Evolutionary conservation across 331 rosid genomes (phyloP).

Genomic region (Pyracantha coccinea): DNA sequence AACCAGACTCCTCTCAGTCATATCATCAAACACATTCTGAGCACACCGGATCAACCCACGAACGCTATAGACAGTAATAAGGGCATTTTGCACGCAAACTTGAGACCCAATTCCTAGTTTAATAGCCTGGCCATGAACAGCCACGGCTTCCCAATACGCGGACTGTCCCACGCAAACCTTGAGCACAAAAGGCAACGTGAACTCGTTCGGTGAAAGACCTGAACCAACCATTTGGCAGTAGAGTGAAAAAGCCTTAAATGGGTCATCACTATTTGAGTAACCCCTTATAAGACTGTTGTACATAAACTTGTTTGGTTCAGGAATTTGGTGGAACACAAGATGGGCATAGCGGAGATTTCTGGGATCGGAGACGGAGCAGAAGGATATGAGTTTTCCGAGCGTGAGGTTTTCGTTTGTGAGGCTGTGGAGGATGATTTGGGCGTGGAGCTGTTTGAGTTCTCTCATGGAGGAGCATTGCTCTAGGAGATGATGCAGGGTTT

Average conservation of each 20-base stretch:
- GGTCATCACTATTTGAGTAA: constrained; percentile 39
- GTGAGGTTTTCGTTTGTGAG: constrained; percentile 34
- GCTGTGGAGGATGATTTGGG: constrained; percentile 52
- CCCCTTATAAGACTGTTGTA: constrained; percentile 59
- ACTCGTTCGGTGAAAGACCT: constrained; percentile 50
- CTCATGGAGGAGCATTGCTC: constrained; percentile 47
- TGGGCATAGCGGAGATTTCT: constrained; percentile 45
- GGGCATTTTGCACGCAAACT: constrained; percentile 36
- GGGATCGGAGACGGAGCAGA: constrained; percentile 16
- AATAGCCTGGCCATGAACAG: constrained; percentile 46
- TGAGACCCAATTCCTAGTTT: constrained; percentile 45
- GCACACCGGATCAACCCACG: constrained; percentile 39
- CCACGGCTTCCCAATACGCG: constrained; percentile 32
- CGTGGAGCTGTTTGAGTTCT: constrained; percentile 50
- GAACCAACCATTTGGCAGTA: constrained; percentile 44
- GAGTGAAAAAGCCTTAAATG: constrained; percentile 28
- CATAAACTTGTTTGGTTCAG: constrained; percentile 62
- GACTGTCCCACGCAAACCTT: constrained; percentile 39
- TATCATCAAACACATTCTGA: constrained; percentile 48
- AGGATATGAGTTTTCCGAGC: constrained; percentile 43
- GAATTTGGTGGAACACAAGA: constrained; percentile 35
- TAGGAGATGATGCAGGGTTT: constrained; percentile 40
- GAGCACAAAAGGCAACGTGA: constrained; percentile 63
- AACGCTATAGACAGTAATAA: constrained; percentile 31
- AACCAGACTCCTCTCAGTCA: constrained; percentile 41